A percentile compares a stretch with the other conserved stretches of the same genome.
phyloP scores from a whole-genome alignment of 23 red algal genomes.

The Rhodosorus marinus region DNA sequence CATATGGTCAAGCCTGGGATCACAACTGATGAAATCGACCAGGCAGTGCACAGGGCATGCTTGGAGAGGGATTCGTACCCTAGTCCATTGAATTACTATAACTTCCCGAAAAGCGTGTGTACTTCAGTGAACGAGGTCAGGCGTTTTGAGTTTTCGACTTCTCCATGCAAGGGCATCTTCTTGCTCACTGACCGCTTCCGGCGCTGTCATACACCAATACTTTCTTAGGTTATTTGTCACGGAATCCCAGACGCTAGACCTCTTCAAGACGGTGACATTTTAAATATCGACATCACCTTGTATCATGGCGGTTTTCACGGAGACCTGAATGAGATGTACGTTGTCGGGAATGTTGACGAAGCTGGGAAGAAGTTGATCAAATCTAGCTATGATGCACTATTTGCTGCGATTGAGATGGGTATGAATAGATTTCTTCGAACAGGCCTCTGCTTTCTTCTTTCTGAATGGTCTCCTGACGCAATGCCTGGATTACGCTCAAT shows the following conservation, averaged over 20 bases:
- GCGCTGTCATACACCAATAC: no score
- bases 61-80: constrained; percentile 52
- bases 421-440: no score
- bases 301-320: constrained; percentile 81
- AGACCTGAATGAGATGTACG: constrained; percentile 87
- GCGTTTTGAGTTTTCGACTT: no score
- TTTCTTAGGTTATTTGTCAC: constrained; percentile 98
- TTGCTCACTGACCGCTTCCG: no score
- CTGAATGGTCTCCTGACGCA: background rate
- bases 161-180: no score
- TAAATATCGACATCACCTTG: constrained; percentile 88
- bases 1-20: constrained; percentile 50
- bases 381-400: constrained; percentile 61
- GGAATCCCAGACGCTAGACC: constrained; percentile 76
- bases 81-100: constrained; percentile 87
- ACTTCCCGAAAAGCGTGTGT: constrained; percentile 85
- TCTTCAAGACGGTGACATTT: constrained; percentile 86
- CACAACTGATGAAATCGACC: constrained; percentile 83
- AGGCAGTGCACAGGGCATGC: constrained; percentile 63
- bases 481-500: no score
- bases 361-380: constrained; percentile 34
- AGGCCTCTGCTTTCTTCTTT: background rate
- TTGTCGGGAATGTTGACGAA: constrained; percentile 38
- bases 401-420: constrained; percentile 54
- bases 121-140: constrained; percentile 94